phyloP scores from a whole-genome alignment of 1,284 basidiomycete genomes.

The Coriolopsis trogii region DNA sequence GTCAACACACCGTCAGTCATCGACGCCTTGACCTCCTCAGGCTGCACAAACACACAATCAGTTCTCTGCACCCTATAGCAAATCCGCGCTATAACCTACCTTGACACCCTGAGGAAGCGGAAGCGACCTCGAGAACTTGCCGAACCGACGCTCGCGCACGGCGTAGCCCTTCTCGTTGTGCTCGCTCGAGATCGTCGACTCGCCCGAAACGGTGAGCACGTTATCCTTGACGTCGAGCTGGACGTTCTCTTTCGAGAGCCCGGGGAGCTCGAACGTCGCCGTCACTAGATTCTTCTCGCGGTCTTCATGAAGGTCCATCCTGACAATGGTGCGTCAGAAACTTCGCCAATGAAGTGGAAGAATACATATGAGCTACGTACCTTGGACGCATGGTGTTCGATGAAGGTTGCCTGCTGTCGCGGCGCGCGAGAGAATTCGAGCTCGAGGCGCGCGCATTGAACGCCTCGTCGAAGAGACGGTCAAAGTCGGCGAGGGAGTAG shows the following conservation, averaged over 20 bases:
- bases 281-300: conserved; percentile 42
- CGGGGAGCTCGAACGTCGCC: conserved; percentile 53
- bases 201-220: conserved; percentile 44
- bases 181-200: conserved; percentile 37
- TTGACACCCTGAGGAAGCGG: conserved; percentile 47
- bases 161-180: conserved; percentile 42
- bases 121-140: conserved; percentile 46
- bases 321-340: conserved; percentile 21
- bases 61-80: not conserved
- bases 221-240: conserved; percentile 44
- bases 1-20: conserved; percentile 45
- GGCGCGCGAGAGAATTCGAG: conserved; percentile 5
- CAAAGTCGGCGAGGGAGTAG: conserved; percentile 42
- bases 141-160: conserved; percentile 46
- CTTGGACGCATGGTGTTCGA: conserved; percentile 28
- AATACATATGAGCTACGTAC: conserved; percentile 19
- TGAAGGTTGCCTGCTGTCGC: conserved; percentile 10
- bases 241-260: conserved; percentile 46
- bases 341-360: not conserved
- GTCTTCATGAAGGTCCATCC: conserved; percentile 52
- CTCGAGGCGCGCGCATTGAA: conserved; percentile 30
- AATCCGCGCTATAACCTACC: conserved; percentile 34
- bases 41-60: conserved; percentile 22
- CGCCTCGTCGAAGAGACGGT: conserved; percentile 49
- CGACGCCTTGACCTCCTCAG: conserved; percentile 42